Base-by-base conservation (phyloP, 2,329 filamentous ascomycete genomes). In the Dothideomycetidae sp. region DNA sequence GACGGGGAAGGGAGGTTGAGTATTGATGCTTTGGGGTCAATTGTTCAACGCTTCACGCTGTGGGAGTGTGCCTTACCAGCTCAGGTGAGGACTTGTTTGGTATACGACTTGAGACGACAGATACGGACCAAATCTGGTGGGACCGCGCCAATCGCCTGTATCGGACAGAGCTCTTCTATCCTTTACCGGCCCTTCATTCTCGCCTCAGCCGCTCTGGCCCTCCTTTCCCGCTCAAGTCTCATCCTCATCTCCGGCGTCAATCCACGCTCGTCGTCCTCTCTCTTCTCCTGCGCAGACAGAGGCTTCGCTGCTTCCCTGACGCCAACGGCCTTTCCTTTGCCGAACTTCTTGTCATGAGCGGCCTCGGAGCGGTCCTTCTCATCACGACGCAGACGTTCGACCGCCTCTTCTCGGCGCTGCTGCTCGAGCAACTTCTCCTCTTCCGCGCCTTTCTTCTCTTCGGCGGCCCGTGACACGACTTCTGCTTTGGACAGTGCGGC, bases 151-250 rank as follows among this genome's bases (percentile, higher is more conserved):
- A n/a, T n/a, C n/a, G n/a, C n/a, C n/a, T n/a, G n/a, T n/a, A n/a
- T n/a, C n/a, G n/a, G n/a, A n/a, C n/a, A n/a, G n/a, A n/a, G n/a
- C n/a, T n/a, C n/a, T n/a, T 66, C 50, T n/a, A n/a, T n/a, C n/a
- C 21, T n/a, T 26, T n/a, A 26, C n/a, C 21, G n/a, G 21, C 70
- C 68, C 59, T 70, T 75, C 42, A 94, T 68, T 53, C 88, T 74
- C 62, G 88, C 86, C 60, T 96, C 90, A 0, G 86, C 88, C 5
- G 90, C 90, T 50, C 88, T 74, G 3, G 90, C 90, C 52, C 88
- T 78, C 49, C 85, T 68, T 61, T 98, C 90, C 48, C 90, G 68
- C 57, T 96, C 90, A 37, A 96, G 58, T 54, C 72, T 75, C 71
- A 77, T 73, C 54, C 76, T 73, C 73, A 90, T 86, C 61, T 96